phyloP scores from a whole-genome alignment of 768 basidiomycete species.

The Galerina sulciceps region DNA sequence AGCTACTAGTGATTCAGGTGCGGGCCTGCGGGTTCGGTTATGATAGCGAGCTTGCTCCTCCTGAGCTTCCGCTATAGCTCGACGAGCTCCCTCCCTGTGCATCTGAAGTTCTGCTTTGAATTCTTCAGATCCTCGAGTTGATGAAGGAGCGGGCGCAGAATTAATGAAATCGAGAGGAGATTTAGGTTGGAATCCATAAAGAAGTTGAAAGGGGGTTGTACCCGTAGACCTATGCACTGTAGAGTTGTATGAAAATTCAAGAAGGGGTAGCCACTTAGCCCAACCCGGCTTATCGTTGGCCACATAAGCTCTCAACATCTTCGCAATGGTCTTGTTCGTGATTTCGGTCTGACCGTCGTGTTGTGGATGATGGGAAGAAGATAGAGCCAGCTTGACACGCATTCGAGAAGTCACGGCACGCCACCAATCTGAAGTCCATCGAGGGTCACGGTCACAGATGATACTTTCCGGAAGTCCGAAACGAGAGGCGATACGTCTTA shows the following conservation, averaged over 20 bases:
- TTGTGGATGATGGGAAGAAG: neutral
- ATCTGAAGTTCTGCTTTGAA: neutral
- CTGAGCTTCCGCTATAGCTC: neutral
- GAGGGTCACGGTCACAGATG: neutral
- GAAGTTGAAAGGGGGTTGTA: neutral
- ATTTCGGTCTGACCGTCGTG: neutral
- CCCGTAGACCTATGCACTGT: neutral
- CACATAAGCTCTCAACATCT: neutral
- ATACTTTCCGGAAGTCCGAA: neutral
- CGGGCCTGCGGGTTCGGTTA: neutral
- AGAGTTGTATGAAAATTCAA: neutral
- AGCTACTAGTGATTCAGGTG: too few relatives aligned
- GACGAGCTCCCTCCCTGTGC: neutral
- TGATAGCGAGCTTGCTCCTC: neutral
- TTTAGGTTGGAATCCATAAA: neutral
- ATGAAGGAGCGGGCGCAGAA: too few relatives aligned
- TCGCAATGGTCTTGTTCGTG: neutral
- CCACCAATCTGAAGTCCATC: slow-evolving; percentile 3
- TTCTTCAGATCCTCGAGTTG: neutral
- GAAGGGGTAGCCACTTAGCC: neutral
- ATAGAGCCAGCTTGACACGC: neutral
- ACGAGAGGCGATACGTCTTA: neutral
- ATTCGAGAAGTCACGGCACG: neutral
- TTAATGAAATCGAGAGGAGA: neutral
- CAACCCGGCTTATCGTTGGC: neutral